phyloP scores from a whole-genome alignment of 1,284 basidiomycete species.

The Cryptococcus maquisensis region DNA sequence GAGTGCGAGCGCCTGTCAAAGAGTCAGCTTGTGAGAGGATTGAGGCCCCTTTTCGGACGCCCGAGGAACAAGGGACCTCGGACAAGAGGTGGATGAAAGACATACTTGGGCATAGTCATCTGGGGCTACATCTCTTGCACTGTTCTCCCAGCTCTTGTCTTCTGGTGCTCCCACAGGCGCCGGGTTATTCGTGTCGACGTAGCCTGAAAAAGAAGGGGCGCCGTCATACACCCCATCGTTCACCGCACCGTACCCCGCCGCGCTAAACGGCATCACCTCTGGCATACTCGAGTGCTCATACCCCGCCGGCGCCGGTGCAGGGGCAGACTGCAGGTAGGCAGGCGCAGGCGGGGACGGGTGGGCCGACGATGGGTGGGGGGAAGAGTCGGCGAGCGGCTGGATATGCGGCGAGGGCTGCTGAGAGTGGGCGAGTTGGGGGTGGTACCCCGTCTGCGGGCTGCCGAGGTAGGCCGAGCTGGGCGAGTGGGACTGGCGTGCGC shows the following conservation, averaged over 20 bases:
- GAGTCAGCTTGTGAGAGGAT: background rate
- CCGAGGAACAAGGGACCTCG: background rate
- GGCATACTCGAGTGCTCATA: too few relatives aligned
- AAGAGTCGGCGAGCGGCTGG: background rate
- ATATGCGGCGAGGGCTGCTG: background rate
- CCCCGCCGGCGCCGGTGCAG: background rate
- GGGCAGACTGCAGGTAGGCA: background rate
- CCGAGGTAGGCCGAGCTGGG: background rate
- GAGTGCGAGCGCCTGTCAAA: constrained; percentile 5
- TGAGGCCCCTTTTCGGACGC: background rate
- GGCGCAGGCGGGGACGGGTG: too few relatives aligned
- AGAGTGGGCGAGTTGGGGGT: background rate
- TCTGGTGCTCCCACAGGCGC: too few relatives aligned
- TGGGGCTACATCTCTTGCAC: constrained; percentile 1
- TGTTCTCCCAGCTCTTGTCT: background rate
- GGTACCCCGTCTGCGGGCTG: background rate
- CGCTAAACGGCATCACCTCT: too few relatives aligned
- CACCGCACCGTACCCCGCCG: constrained; percentile 9
- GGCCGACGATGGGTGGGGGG: background rate
- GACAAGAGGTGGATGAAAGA: background rate
- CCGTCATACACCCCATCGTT: background rate
- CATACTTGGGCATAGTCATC: constrained; percentile 35
- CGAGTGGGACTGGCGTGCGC: background rate
- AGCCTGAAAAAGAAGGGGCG: too few relatives aligned
- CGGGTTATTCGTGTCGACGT: too few relatives aligned